Evolutionary conservation across 2,329 filamentous ascomycete genomes (phyloP).

Genomic region (Fusarium buxicola): DNA sequence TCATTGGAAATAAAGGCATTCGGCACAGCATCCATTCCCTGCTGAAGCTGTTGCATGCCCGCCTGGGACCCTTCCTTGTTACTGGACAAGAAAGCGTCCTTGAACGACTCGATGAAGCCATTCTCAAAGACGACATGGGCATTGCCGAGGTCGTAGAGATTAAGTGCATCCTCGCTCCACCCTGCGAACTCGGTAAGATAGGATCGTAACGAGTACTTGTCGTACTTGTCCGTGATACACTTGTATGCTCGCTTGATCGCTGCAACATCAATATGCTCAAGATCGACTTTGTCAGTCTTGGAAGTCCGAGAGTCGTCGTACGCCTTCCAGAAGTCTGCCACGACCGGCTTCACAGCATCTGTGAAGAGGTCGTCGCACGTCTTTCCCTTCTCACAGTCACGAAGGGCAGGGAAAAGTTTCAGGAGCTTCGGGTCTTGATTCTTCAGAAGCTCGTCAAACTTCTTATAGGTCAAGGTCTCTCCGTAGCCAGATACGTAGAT

Average conservation of each 20-base stretch:
- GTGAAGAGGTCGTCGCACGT: slow-evolving; percentile 2
- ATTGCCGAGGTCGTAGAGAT: slow-evolving; percentile 1
- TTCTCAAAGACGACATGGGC: slow-evolving; percentile 6
- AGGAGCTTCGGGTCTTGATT: neutral
- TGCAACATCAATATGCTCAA: neutral
- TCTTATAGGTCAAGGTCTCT: rapidly evolving
- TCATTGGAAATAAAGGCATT: neutral
- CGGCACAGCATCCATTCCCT: slow-evolving; percentile 1
- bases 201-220: neutral
- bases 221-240: neutral
- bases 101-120: neutral
- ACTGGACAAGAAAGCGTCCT: neutral
- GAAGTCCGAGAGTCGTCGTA: no score
- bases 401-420: slow-evolving; percentile 1
- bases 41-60: neutral
- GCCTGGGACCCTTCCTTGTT: neutral
- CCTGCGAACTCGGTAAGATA: neutral
- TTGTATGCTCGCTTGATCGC: neutral
- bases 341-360: neutral
- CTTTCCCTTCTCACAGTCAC: neutral
- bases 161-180: neutral
- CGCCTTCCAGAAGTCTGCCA: neutral
- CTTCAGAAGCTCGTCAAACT: neutral
- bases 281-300: neutral
- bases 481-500: neutral